Evolutionary conservation across 2,329 filamentous ascomycete genomes (phyloP), one percentile per base, ranked within the genome.

Genomic region (Alternaria atra): DNA sequence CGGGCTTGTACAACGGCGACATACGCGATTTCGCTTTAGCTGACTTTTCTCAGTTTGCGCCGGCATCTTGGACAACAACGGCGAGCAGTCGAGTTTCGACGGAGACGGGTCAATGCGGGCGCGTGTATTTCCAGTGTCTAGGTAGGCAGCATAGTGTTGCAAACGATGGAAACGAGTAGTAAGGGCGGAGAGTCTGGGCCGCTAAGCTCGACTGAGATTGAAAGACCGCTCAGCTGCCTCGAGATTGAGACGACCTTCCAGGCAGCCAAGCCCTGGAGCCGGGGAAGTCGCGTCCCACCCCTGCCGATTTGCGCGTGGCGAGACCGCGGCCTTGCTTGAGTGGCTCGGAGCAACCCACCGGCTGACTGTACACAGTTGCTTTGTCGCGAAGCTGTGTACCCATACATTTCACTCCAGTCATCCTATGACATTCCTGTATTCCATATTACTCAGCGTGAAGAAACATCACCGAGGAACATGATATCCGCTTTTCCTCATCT

Each of bases 11-110:
- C 42, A 6, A 42, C 51, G 25, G 52, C 27, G 64, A 83, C 87
- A 77, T 84, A 95, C 92, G 79, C 90, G 87, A 70, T 84, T 87
- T 76, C 93, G 89, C 84, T 97, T 97, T 82, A 95, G 88, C 82
- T 91, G 90, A 83, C 90, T 93, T 83, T 92, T 92, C 81, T 95
- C 91, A 68, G 68, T 67, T 47, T 80, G 78, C 80, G 88, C 84
- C 80, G 87, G 81, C 87, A 89, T 89, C 58, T 42, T 63, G 63
- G 4, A 55, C 58, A 27, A 48, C 37, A 55, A 56, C 29, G 27
- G 61, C 32, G 20, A 43, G 43, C 60, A 43, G 12, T 37, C 58
- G 63, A 66, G 65, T 65, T 61, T 60, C 63, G 63, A 55, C 65
- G 54, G 63, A 63, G 64, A 47, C 44, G 46, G 59, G 64, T 68